phyloP scores from a whole-genome alignment of 2,329 filamentous ascomycete genomes.

The Exophiala aquamarina region DNA sequence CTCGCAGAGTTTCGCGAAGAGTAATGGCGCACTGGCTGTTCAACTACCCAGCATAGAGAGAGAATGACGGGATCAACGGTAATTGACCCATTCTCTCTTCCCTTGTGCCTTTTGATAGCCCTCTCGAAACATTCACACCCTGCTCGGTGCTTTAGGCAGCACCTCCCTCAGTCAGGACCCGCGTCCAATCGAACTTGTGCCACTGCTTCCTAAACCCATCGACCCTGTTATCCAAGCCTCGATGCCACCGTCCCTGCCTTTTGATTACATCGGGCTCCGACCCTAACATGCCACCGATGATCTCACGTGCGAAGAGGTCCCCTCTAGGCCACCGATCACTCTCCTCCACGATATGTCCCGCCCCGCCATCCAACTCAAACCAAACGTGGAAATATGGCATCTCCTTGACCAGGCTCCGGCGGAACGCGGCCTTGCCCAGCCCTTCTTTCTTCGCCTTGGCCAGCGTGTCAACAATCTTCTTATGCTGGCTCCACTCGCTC shows the following conservation, averaged over 20 bases:
- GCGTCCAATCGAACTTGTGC: conserved; percentile 91
- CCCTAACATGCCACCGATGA: conserved; percentile 90
- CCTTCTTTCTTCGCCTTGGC: conserved; percentile 55
- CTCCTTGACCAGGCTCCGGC: conserved; percentile 81
- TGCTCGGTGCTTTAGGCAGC: too few species aligned
- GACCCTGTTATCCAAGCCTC: conserved; percentile 63
- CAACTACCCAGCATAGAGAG: too few species aligned
- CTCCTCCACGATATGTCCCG: conserved; percentile 92
- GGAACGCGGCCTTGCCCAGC: conserved; percentile 77
- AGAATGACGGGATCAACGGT: too few species aligned
- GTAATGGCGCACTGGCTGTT: too few species aligned
- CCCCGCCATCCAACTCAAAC: conserved; percentile 87
- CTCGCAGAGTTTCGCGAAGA: too few species aligned
- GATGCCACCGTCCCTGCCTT: conserved; percentile 82
- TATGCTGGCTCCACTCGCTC: conserved; percentile 94
- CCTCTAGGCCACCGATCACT: conserved; percentile 80
- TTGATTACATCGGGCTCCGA: conserved; percentile 79
- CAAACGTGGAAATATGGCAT: conserved; percentile 99
- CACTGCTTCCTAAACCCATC: conserved; percentile 81
- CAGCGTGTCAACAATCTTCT: conserved; percentile 86
- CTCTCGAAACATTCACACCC: too few species aligned
- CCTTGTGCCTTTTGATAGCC: too few species aligned
- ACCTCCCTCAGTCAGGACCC: conserved; percentile 54
- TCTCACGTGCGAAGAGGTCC: conserved; percentile 88
- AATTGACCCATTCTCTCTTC: too few species aligned